phyloP scores from a whole-genome alignment of 163 green algal species.

The Scenedesmus sp. region DNA sequence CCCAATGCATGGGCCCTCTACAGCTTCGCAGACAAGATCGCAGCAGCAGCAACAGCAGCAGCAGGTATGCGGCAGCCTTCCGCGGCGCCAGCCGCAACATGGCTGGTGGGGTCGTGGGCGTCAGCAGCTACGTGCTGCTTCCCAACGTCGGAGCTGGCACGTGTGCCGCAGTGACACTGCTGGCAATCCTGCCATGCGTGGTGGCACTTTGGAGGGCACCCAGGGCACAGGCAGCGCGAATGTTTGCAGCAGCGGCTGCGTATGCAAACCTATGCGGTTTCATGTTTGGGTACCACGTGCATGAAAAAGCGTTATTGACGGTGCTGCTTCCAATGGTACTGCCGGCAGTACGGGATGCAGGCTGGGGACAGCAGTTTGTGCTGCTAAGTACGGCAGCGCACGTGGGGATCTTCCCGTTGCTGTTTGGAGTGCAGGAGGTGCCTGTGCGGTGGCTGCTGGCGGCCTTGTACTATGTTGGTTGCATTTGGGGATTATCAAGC shows the following conservation, averaged over 20 bases:
- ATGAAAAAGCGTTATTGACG: constrained; percentile 95
- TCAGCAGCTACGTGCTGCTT: constrained; percentile 81
- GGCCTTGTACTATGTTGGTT: constrained; percentile 62
- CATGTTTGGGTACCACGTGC: constrained; percentile 97
- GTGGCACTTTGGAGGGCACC: constrained; percentile 67
- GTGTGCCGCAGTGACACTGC: constrained; percentile 61
- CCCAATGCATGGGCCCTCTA: constrained; percentile 98
- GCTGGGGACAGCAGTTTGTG: constrained; percentile 67
- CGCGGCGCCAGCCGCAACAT: constrained; percentile 33
- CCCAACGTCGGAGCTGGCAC: constrained; percentile 66
- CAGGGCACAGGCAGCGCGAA: background rate
- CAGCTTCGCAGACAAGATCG: constrained; percentile 84
- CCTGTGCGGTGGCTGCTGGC: constrained; percentile 66
- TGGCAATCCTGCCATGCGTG: constrained; percentile 74
- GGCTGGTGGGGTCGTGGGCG: constrained; percentile 80
- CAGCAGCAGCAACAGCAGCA: constrained; percentile 47
- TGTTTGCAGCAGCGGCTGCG: constrained; percentile 70
- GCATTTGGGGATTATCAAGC: constrained; percentile 25
- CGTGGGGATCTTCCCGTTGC: constrained; percentile 91
- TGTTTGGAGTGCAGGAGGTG: constrained; percentile 70
- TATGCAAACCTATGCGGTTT: constrained; percentile 91
- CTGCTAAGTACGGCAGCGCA: constrained; percentile 75
- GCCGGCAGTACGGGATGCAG: constrained; percentile 48
- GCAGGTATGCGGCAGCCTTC: background rate
- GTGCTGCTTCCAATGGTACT: constrained; percentile 72